Evolutionary conservation across 495 filamentous ascomycete genomes (phyloP).

Genomic region (Durotheca rogersii): DNA sequence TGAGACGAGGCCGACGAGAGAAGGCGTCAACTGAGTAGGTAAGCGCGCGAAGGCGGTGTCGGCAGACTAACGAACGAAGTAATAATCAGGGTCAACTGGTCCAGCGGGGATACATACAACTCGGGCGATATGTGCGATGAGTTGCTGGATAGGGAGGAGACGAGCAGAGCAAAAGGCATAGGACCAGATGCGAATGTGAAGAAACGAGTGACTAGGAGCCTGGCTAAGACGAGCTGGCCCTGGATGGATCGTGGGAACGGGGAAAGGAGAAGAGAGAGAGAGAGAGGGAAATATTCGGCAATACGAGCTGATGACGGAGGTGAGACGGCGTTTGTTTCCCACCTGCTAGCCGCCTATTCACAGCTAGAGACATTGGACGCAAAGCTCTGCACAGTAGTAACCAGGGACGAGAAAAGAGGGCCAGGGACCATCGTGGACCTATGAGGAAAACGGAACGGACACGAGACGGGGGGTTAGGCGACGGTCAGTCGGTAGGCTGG

Average conservation of each 20-base stretch:
- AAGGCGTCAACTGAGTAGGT: slow-evolving; percentile 2
- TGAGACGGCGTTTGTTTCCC: slow-evolving; percentile 25
- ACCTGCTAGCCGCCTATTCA: slow-evolving; percentile 12
- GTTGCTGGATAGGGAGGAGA: slow-evolving; percentile 3
- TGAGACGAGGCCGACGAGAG: slow-evolving; percentile 3
- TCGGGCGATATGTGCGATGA: slow-evolving; percentile 7
- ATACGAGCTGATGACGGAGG: slow-evolving; percentile 11
- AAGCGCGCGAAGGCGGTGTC: slow-evolving; percentile 6
- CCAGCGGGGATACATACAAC: slow-evolving; percentile 20
- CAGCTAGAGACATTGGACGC: slow-evolving; percentile 28
- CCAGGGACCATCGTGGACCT: slow-evolving; percentile 27
- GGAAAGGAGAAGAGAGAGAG: not conserved
- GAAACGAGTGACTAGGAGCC: slow-evolving; percentile 24
- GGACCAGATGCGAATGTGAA: slow-evolving; percentile 1
- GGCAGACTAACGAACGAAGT: slow-evolving; percentile 19
- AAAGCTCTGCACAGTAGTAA: slow-evolving; percentile 13
- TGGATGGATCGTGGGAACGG: slow-evolving; percentile 1
- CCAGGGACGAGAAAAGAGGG: slow-evolving; percentile 15
- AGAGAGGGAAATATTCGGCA: not conserved
- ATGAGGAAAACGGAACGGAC: slow-evolving; percentile 23
- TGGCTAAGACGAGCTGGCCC: not conserved
- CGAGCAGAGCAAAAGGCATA: not conserved
- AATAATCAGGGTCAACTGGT: slow-evolving; percentile 8
- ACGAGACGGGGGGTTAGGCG: slow-evolving; percentile 26
- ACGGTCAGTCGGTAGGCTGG: slow-evolving; percentile 25